A percentile compares a stretch with the other conserved stretches of the same genome.
Evolutionary conservation across 1,284 basidiomycete species (phyloP).

Genomic region (Hemileccinum hortonii): DNA sequence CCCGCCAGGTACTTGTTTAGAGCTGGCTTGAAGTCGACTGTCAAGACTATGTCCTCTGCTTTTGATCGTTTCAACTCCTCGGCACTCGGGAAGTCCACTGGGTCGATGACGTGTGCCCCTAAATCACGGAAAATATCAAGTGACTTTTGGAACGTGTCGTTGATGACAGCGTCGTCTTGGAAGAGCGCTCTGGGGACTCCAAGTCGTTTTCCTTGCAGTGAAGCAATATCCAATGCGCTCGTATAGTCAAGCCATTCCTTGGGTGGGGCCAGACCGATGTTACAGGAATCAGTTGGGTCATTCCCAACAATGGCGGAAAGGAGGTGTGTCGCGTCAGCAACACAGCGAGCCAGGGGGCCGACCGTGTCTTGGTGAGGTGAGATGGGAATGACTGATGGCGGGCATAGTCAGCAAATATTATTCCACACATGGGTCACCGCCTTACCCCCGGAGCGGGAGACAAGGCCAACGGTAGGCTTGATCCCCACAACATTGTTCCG

Average conservation of each 20-base stretch:
- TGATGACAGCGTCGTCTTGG: conserved; percentile 6
- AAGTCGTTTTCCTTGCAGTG: conserved; percentile 41
- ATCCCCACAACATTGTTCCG: conserved; percentile 46
- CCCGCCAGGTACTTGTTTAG: conserved; percentile 38
- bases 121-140: conserved; percentile 38
- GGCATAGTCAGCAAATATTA: neutral
- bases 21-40: conserved; percentile 45
- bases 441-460: conserved; percentile 50
- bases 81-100: conserved; percentile 41
- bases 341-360: conserved; percentile 46
- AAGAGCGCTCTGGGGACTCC: conserved; percentile 41
- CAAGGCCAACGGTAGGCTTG: conserved; percentile 41
- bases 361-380: conserved; percentile 51
- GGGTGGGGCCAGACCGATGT: conserved; percentile 45
- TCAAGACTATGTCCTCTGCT: conserved; percentile 38
- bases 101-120: conserved; percentile 46
- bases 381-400: conserved; percentile 46
- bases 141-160: conserved; percentile 37
- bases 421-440: neutral
- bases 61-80: conserved; percentile 33
- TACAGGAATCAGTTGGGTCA: conserved; percentile 41
- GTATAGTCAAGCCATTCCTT: conserved; percentile 42
- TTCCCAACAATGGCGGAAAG: conserved; percentile 45
- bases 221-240: conserved; percentile 34
- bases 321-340: conserved; percentile 46